Base-by-base conservation (phyloP, 208 protist species). In the Novymonas esmeraldas region DNA sequence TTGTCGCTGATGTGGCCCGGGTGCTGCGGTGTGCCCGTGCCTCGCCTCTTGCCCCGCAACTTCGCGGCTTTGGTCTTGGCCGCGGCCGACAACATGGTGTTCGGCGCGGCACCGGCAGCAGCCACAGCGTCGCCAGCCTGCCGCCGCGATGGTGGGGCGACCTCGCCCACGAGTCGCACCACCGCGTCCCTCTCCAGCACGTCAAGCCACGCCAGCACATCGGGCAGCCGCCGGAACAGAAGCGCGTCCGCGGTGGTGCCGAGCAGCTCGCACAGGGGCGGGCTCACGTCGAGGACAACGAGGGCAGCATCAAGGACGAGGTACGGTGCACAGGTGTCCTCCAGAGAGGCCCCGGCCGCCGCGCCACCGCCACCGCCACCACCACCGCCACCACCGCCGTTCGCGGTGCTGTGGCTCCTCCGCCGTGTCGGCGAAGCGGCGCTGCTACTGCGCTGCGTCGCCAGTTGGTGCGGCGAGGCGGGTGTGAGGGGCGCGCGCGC, bases 241-340 rank as follows among this genome's bases (percentile, higher is more conserved):
- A 94, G 51, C 14, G 76, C 41, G 22, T 50, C 42, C 0, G 73
- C 60, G 7, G 67, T 64, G 20, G 81, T 76, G 33, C 84, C 84
- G 9, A 94, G 58, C 48, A 76, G 70, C 9, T 39, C 46, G 6
- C 82, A 79, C 60, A 94, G 70, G 29, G 76, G 52, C 49, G 72
- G 52, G 49, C 77, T 88, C 29, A 81, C 82, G 11, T 84, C 81
- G 11, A 85, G 51, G 45, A 94, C 77, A 9, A 87, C 52, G 16
- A 82, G 38, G 20, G 70, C 68, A 0, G 44, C 22, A 49, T 79
- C 76, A 39, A 83, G 74, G 2, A 84, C 29, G 10, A 90, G 61
- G 41, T 76, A 83, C 0, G 80, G 80, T 0, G 80, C 66, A 45
- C 76, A 81, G 16, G 73, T 57, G 20, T 82, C 76, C 42, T 76